Evolutionary conservation across 2,329 filamentous ascomycete genomes (phyloP).

Genomic region (Claviceps sorghi): DNA sequence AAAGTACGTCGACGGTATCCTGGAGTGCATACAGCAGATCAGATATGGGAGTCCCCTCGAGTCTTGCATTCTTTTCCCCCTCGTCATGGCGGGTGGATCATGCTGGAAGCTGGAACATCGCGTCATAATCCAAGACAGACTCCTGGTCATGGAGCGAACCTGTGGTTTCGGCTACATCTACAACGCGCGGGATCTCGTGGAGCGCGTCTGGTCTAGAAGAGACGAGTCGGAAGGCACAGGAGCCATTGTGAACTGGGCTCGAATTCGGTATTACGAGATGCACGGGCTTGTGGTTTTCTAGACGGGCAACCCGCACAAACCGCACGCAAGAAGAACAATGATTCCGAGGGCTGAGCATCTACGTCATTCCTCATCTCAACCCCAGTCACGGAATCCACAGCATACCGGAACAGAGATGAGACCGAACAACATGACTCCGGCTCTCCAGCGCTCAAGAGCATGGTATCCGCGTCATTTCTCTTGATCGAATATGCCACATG

Average conservation of each 20-base stretch:
- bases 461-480: background rate
- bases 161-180: constrained; percentile 28
- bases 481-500: constrained; percentile 7
- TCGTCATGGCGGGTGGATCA: constrained; percentile 26
- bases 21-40: constrained; percentile 23
- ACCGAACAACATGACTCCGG: background rate
- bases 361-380: background rate
- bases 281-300: constrained; percentile 20
- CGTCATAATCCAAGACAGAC: constrained; percentile 23
- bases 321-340: background rate
- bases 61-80: constrained; percentile 24
- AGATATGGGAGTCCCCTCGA: constrained; percentile 27
- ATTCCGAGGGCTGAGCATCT: background rate
- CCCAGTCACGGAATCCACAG: background rate
- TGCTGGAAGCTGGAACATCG: constrained; percentile 22
- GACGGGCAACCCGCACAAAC: no score
- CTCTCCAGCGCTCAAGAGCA: background rate
- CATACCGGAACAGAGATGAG: background rate
- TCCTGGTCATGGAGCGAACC: constrained; percentile 29
- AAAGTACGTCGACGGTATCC: constrained; percentile 18
- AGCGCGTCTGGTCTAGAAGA: constrained; percentile 23
- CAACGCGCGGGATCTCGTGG: constrained; percentile 23
- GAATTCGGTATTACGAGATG: constrained; percentile 22
- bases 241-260: constrained; percentile 20
- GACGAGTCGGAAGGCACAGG: constrained; percentile 15